Base-by-base conservation (phyloP, 139 green algal genomes). In the Ostreobium quekettii region DNA sequence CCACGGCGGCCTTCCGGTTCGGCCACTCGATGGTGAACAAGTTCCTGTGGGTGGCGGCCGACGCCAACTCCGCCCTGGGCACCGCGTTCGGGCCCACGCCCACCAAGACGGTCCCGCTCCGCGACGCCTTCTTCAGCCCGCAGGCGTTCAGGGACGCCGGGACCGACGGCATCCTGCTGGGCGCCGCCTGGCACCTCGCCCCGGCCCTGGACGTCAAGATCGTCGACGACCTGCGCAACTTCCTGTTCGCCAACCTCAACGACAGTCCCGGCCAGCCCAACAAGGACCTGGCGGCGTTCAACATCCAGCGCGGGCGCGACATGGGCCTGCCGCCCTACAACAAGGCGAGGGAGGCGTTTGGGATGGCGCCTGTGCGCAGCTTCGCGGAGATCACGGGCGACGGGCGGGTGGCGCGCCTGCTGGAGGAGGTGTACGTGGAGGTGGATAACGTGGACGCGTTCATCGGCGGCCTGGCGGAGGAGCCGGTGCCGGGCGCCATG, bases 291-390 rank as follows among this genome's bases (percentile, higher is more conserved):
- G 36, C 53, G 31, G 35, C 61, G 26, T 8, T 68, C 5, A 68
- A 68, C 36, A 35, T 68, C 24, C 61, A 68, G 26, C 35, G 61
- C 8, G 36, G 35, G 11, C 35, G 61, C 35, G 61, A 68, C 26
- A 53, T 68, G 61, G 36, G 61, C 37, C 3, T 68, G 4, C 61
- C 61, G 11, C 49, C 30, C 36, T 68, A 48, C 61, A 68, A 53
- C 36, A 11, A 68, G 30, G 35, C 19, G 22, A 35, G 61, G 19
- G 36, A 56, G 24, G 6, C 26, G 6, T 68, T 68, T n/a, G 61
- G 61, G 4, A 7, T 68, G 61, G 6, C 11, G 8, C 26, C 4
- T 47, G 36, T 49, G 26, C 22, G 11, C 5, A 36, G 11, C 5
- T 56, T 68, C 35, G 30, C 35, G 11, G 61, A n/a, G 5, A 48